A percentile compares a stretch with the other conserved stretches of the same genome.
Evolutionary conservation across 495 filamentous ascomycete species (phyloP).

Genomic region (Astrothelium macrocarpum): DNA sequence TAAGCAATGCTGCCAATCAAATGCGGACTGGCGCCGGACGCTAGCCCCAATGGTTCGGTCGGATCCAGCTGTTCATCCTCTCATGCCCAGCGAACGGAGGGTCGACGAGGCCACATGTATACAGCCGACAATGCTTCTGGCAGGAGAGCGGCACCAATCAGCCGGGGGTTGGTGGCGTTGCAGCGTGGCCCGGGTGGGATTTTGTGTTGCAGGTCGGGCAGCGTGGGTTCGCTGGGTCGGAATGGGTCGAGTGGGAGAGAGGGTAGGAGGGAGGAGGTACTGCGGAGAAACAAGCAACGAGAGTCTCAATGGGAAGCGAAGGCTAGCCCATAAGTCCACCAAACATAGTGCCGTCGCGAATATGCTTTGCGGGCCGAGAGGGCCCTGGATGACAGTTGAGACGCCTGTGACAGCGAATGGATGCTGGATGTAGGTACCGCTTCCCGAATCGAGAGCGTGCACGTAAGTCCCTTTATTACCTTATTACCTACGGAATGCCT

Average conservation of each 20-base stretch:
- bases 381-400: neutral
- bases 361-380: constrained; percentile 3
- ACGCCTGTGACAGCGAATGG: constrained; percentile 7
- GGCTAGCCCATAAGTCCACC: neutral
- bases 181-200: no score
- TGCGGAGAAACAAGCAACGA: neutral
- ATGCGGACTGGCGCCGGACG: neutral
- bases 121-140: neutral
- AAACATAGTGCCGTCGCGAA: neutral
- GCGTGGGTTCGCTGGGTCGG: neutral
- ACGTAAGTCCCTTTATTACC: neutral
- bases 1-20: neutral
- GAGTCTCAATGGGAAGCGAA: neutral
- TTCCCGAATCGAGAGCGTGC: constrained; percentile 5
- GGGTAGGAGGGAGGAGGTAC: neutral
- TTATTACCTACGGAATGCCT: constrained; percentile 4
- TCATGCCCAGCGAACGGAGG: neutral
- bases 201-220: neutral
- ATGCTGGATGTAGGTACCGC: constrained; percentile 3
- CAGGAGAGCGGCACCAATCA: neutral
- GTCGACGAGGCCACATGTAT: neutral
- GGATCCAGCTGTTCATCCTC: neutral
- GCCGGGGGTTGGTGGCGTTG: no score
- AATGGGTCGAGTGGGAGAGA: neutral
- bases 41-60: neutral